Conservation (phyloP, 2,329 filamentous ascomycete species). For the Colletotrichum destructivum region DNA sequence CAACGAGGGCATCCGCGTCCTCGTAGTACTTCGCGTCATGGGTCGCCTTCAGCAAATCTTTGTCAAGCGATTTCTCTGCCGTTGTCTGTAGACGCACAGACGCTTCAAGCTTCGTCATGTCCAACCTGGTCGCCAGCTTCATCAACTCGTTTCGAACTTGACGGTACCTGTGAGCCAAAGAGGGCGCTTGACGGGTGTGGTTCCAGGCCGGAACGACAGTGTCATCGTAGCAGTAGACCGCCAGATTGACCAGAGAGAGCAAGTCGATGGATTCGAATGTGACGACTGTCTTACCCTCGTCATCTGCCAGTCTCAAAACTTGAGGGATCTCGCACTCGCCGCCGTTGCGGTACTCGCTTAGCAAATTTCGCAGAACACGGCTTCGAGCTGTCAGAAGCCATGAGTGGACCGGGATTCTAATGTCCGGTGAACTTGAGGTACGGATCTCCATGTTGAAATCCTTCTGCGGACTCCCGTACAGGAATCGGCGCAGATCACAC, state of each 20-base stretch:
- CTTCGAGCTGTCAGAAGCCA: conserved; percentile 86
- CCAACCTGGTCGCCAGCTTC: conserved; percentile 81
- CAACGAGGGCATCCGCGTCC: conserved; percentile 83
- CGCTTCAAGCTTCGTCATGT: conserved; percentile 80
- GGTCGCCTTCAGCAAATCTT: conserved; percentile 80
- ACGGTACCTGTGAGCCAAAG: conserved; percentile 80
- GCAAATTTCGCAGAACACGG: conserved; percentile 72
- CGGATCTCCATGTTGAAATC: conserved; percentile 63
- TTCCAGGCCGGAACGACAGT: conserved; percentile 89
- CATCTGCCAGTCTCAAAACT: conserved; percentile 67
- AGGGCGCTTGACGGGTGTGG: conserved; percentile 76
- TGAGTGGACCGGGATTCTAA: conserved; percentile 84
- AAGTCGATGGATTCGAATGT: conserved; percentile 81
- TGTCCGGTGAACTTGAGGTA: conserved; percentile 75
- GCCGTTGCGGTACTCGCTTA: conserved; percentile 70
- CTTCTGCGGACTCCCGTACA: conserved; percentile 58
- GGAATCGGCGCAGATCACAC: conserved; percentile 68
- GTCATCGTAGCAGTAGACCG: conserved; percentile 87
- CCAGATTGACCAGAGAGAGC: conserved; percentile 83
- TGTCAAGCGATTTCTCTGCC: conserved; percentile 74
- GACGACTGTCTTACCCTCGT: conserved; percentile 69
- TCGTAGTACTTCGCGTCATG: conserved; percentile 80
- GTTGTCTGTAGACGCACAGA: conserved; percentile 82
- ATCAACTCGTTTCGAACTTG: conserved; percentile 89
- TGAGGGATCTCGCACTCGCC: conserved; percentile 73